Base-by-base conservation (phyloP, 225 moss, liverwort and hornwort genomes). In the Thuidium tamariscinum region DNA sequence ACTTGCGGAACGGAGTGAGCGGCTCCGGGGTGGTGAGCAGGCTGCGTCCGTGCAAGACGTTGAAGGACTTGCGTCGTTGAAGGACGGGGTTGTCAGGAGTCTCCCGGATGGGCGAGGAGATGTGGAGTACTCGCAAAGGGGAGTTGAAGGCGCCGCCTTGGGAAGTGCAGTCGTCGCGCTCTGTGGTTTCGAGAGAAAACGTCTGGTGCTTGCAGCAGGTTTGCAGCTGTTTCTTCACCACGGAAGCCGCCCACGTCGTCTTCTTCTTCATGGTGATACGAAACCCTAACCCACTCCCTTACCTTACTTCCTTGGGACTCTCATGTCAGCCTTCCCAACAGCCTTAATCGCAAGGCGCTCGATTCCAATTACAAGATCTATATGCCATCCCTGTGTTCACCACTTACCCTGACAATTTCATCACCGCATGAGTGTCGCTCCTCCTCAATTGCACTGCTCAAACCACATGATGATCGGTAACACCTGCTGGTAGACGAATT, bases 171-270 rank as follows among this genome's bases (percentile, higher is more conserved):
- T 93, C 91, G 29, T 89, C 93, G 10, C 88, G 80, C 65, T 90
- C 93, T 13, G 88, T 87, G 27, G 92, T 91, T 44, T 93, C 93
- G 3, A 89, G 57, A 14, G 93, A 93, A 82, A 93, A 87, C 17
- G 91, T 59, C 75, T 89, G 89, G 39, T 92, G 91, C 81, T 89
- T 91, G 86, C 93, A 91, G 82, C 93, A 93, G 42, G 89, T 91
- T 87, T 93, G 93, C 79, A 93, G 87, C 84, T 93, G 93, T 83
- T 93, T 93, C 93, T 93, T 93, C 86, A 93, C 91, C 78, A 89
- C 89, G 11, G 93, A 85, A 61, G 91, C 89, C 62, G 93, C 93
- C 93, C 93, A 93, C 62, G 89, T 89, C 69, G 93, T 89, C 88
- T 91, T 93, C 87, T 93, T 91, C 93, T 91, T 93, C 93, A 93